Base-by-base conservation (phyloP, 2,329 filamentous ascomycete species). In the Pseudocercospora crystallina region DNA sequence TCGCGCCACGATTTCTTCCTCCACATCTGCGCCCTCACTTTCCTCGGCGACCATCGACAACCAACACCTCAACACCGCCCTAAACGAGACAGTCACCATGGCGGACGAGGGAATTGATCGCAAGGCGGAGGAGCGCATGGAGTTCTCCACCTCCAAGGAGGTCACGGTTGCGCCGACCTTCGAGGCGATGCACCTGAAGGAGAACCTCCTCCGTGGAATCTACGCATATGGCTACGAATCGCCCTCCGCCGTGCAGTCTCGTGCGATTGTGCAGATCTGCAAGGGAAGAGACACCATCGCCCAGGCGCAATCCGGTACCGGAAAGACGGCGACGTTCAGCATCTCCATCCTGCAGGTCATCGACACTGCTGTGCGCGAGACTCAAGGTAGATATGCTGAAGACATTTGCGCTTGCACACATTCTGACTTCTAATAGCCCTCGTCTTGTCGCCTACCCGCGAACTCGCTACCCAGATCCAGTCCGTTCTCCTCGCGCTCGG, bases 311-410 rank as follows among this genome's bases (percentile, higher is more conserved):
- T 96, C 92, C 65, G 94, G 94, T 82, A 99, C 94, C 73, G 94
- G 94, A 80, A 99, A 99, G 85, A 99, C 94, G 65, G 94, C 94
- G 65, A 99, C 94, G 64, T 99, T 99, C 86, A 97, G 94, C 69
- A 95, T 99, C 78, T 96, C 91, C 69, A 90, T 94, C 67, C 87
- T 99, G 63, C 94, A 99, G 84, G 96, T 96, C 84, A 89, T 99
- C 76, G 94, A 99, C 78, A 83, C 88, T 71, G 86, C 84, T 73
- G 75, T 97, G 72, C 96, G 96, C 85, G 85, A 89, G 73, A 96
- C 90, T 82, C 94, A 99, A 85, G 94, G 74, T 96, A 73, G 12
- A 26, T 26, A 26, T 26, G 20, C 20, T 26, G 3, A 33, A 35
- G 12, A 13, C 5, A 42, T 5, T 10, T 1, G 8, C 33, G 8